Conservation (phyloP, 345 rosid genomes). For the Syzygium jambos region DNA sequence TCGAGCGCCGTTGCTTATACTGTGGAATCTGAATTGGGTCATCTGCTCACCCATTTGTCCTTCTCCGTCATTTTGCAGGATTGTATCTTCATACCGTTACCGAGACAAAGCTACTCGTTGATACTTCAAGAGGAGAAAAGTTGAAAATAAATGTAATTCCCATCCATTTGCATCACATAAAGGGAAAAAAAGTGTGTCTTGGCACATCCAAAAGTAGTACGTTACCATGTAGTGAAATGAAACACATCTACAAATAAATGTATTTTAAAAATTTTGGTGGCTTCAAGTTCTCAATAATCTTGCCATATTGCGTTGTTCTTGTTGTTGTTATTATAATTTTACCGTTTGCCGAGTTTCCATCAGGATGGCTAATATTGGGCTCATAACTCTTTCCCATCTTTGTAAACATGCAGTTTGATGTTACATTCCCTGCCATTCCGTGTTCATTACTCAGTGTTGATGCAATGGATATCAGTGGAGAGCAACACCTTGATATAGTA, state of each 20-base stretch:
- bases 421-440: slow-evolving; percentile 53
- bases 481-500: slow-evolving; percentile 65
- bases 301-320: not conserved
- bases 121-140: slow-evolving; percentile 63
- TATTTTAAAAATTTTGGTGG: not conserved
- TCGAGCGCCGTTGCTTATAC: not conserved
- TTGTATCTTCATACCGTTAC: slow-evolving; percentile 46
- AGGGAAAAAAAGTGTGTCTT: not conserved
- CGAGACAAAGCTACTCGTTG: slow-evolving; percentile 54
- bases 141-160: slow-evolving; percentile 45
- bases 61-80: slow-evolving; percentile 20
- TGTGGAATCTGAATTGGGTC: not conserved
- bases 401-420: slow-evolving; percentile 45
- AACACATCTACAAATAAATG: not conserved
- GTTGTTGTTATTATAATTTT: not conserved
- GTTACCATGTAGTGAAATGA: not conserved
- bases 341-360: not conserved
- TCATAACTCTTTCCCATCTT: not conserved
- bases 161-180: not conserved
- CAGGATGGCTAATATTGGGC: not conserved
- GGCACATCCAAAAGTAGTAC: not conserved
- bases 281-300: not conserved
- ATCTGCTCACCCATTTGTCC: not conserved
- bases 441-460: slow-evolving; percentile 64
- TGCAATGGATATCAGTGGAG: slow-evolving; percentile 80